phyloP scores from a whole-genome alignment of 1,139 yeast genomes.

The Pichia sp. region DNA sequence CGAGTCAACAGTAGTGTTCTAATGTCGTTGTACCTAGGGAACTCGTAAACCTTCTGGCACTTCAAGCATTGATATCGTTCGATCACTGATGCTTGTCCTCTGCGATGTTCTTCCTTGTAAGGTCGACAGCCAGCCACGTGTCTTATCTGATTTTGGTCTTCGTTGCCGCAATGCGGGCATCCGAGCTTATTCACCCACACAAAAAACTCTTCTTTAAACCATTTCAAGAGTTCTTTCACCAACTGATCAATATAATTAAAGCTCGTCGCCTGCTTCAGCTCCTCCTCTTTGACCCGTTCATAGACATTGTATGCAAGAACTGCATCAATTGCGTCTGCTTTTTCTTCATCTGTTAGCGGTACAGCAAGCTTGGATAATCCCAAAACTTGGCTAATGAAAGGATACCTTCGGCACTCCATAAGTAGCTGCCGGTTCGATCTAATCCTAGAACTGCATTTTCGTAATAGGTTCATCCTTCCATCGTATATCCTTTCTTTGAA shows the following conservation, averaged over 20 bases:
- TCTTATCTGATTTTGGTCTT: conserved; percentile 35
- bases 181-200: conserved; percentile 73
- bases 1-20: conserved; percentile 55
- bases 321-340: conserved; percentile 33
- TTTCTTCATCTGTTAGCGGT: conserved; percentile 19
- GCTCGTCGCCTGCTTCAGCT: conserved; percentile 25
- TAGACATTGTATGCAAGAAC: conserved; percentile 40
- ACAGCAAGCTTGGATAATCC: neutral
- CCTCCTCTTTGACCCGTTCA: conserved; percentile 31
- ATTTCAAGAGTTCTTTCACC: conserved; percentile 62
- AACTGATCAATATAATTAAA: conserved; percentile 64
- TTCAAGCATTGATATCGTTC: conserved; percentile 60
- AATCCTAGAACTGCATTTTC: neutral
- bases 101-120: conserved; percentile 37
- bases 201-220: conserved; percentile 80
- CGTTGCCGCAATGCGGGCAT: conserved; percentile 54
- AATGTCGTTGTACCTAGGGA: conserved; percentile 75
- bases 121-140: conserved; percentile 32
- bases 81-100: conserved; percentile 44
- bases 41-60: conserved; percentile 49
- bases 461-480: conserved; percentile 1
- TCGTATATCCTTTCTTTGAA: neutral
- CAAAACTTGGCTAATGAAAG: conserved; percentile 8
- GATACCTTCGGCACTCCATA: neutral
- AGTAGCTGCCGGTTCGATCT: neutral